A percentile compares a stretch with the other conserved stretches of the same genome.
phyloP scores from a whole-genome alignment of 345 rosid genomes.

The Dipteronia sinensis region DNA sequence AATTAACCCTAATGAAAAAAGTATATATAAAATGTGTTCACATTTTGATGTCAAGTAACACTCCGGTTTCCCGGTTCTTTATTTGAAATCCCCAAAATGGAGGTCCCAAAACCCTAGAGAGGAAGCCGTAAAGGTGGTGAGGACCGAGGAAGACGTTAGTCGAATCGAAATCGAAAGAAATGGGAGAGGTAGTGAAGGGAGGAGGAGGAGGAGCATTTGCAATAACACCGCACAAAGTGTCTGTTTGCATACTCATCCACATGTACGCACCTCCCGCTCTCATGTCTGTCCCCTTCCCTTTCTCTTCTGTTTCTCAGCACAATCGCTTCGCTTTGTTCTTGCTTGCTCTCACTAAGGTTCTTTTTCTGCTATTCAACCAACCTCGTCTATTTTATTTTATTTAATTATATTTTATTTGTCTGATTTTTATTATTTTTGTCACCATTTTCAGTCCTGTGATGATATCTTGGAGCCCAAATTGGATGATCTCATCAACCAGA shows the following conservation, averaged over 20 bases:
- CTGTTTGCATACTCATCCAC: slow-evolving; percentile 79
- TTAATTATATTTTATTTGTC: background rate
- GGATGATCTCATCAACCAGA: slow-evolving; percentile 64
- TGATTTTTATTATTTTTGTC: background rate
- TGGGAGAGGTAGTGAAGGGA: slow-evolving; percentile 53
- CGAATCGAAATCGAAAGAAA: slow-evolving; percentile 10
- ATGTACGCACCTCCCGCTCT: slow-evolving; percentile 75
- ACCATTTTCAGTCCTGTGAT: slow-evolving; percentile 58
- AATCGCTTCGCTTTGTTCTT: slow-evolving; percentile 82
- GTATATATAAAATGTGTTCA: too few species aligned
- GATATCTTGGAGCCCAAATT: slow-evolving; percentile 81
- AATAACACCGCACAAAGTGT: slow-evolving; percentile 88
- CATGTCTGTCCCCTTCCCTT: slow-evolving; percentile 62
- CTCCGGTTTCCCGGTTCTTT: background rate
- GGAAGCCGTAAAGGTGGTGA: background rate
- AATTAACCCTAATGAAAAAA: too few species aligned
- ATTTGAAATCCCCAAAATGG: background rate
- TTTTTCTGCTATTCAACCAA: background rate
- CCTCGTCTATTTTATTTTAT: background rate
- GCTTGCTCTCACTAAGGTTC: slow-evolving; percentile 82
- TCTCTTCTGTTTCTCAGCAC: slow-evolving; percentile 86
- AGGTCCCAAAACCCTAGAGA: slow-evolving; percentile 2
- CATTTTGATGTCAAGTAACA: too few species aligned
- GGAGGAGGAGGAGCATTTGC: slow-evolving; percentile 43
- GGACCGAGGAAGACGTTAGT: background rate